Conservation (phyloP, 163 green algal species). For the Prototheca wickerhamii region DNA sequence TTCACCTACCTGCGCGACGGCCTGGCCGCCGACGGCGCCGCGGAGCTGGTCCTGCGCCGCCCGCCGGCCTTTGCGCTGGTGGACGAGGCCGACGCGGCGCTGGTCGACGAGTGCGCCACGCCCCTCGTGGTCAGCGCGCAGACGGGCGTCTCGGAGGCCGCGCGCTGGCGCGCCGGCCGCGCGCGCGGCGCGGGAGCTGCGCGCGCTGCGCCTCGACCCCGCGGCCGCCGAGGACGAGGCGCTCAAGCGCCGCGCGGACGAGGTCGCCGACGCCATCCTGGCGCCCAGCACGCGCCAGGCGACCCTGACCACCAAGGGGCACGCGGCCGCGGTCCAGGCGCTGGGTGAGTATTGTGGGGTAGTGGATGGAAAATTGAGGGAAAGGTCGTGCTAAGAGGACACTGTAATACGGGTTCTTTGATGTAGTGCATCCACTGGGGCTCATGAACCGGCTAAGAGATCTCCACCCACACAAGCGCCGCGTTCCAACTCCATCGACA, state of each 20-base stretch:
- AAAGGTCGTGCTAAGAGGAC: no score
- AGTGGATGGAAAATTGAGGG: no score
- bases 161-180: background rate
- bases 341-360: no score
- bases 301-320: background rate
- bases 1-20: constrained; percentile 99
- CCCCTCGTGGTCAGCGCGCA: constrained; percentile 84
- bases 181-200: background rate
- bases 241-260: background rate
- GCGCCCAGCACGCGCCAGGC: background rate
- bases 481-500: no score
- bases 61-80: constrained; percentile 96
- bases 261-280: background rate
- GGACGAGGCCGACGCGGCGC: constrained; percentile 97
- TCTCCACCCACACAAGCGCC: no score
- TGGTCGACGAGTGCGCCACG: constrained; percentile 97
- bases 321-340: background rate
- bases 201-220: background rate
- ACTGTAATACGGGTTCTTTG: no score
- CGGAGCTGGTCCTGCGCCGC: constrained; percentile 82
- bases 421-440: no score
- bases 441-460: no score
- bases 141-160: background rate
- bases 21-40: constrained; percentile 61
- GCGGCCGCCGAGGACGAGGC: background rate